These are phyloP conservation scores for Fusarium kyushuense DNA, from an alignment of 2,329 filamentous ascomycete species.

Conservation along the genomic window DNA sequence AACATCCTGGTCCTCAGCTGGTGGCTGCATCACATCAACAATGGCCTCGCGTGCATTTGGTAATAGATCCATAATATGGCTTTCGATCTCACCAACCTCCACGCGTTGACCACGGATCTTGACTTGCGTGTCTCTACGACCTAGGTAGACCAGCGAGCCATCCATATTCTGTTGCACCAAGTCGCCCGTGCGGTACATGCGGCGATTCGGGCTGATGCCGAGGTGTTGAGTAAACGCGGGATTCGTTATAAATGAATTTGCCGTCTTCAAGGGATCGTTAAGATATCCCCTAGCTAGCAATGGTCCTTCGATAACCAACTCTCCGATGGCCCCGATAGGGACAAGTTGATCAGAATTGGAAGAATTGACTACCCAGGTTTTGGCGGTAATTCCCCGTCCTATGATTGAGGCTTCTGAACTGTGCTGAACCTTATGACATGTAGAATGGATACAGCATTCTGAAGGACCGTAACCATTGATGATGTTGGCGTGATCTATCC, in stretches of 20 bases:
- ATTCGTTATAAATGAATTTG: neutral
- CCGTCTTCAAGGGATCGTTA: neutral
- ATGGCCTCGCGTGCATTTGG: neutral
- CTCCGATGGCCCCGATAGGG: neutral
- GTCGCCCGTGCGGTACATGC: slow-evolving; percentile 4
- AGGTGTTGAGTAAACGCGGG: neutral
- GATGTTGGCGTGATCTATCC: neutral
- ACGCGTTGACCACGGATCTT: slow-evolving; percentile 9
- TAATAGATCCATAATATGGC: neutral
- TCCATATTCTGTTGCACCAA: neutral
- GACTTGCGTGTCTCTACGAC: slow-evolving; percentile 2
- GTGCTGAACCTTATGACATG: neutral
- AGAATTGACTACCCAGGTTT: neutral
- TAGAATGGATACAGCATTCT: slow-evolving; percentile 4
- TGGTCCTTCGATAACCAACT: slow-evolving; percentile 5
- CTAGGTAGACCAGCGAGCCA: slow-evolving; percentile 1
- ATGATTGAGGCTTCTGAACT: neutral
- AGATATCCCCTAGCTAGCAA: slow-evolving; percentile 3
- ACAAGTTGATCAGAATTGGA: neutral
- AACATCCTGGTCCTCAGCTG: neutral
- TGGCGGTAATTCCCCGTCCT: neutral
- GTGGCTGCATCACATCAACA: slow-evolving; percentile 4
- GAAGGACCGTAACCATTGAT: slow-evolving; percentile 2
- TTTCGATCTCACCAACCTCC: slow-evolving; percentile 1
- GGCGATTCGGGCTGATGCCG: neutral